Percentiles rank a stretch among this genome's conserved stretches.
Evolutionary conservation across 2,329 filamentous ascomycete genomes (phyloP).

Genomic region (Neoascochyta sp.): DNA sequence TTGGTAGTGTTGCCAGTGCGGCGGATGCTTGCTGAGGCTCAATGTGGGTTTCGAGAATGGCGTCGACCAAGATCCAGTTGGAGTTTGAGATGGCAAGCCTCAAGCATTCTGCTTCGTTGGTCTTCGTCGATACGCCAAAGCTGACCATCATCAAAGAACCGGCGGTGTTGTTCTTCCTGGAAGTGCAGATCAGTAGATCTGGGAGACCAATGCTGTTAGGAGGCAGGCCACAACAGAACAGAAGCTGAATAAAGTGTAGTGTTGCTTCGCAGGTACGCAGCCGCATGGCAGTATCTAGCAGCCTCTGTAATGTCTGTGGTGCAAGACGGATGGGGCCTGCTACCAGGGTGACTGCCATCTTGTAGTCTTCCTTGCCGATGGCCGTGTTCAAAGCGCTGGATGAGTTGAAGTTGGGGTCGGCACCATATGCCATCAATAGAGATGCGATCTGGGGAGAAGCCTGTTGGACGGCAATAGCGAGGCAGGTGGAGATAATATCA

Average conservation of each 20-base stretch:
- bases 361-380: slow-evolving; percentile 30
- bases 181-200: slow-evolving; percentile 28
- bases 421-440: slow-evolving; percentile 32
- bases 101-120: slow-evolving; percentile 32
- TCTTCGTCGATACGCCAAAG: slow-evolving; percentile 22
- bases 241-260: slow-evolving; percentile 28
- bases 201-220: slow-evolving; percentile 24
- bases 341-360: slow-evolving; percentile 25
- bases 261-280: slow-evolving; percentile 26
- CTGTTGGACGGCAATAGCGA: slow-evolving; percentile 31
- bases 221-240: slow-evolving; percentile 34
- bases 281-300: slow-evolving; percentile 30
- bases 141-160: slow-evolving; percentile 32
- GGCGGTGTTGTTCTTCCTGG: slow-evolving; percentile 23
- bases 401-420: slow-evolving; percentile 35
- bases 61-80: slow-evolving; percentile 29
- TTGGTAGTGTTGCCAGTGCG: slow-evolving; percentile 22
- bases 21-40: slow-evolving; percentile 26
- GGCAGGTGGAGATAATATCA: slow-evolving; percentile 32
- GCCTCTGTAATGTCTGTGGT: slow-evolving; percentile 21
- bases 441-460: slow-evolving; percentile 27
- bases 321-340: slow-evolving; percentile 25
- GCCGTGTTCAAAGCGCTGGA: slow-evolving; percentile 32
- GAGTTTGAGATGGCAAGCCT: slow-evolving; percentile 22
- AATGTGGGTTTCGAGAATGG: slow-evolving; percentile 23